phyloP scores from a whole-genome alignment of 2,329 filamentous ascomycete genomes.

The Trichoderma sp. region DNA sequence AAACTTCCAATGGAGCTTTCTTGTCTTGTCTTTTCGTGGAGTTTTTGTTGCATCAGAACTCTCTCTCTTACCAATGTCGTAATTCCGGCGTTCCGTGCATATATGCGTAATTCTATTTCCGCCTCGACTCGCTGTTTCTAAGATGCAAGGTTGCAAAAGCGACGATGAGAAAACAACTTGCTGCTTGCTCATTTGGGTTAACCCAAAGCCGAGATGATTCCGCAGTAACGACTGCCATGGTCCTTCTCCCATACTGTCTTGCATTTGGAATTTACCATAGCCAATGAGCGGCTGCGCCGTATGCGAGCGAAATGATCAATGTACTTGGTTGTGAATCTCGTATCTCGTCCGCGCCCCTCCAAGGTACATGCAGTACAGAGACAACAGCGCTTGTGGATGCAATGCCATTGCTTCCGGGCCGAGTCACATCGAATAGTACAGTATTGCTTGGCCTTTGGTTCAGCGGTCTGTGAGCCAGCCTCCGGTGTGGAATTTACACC shows the following conservation, averaged over 20 bases:
- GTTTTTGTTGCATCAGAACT: neutral
- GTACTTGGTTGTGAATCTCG: neutral
- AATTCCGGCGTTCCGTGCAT: neutral
- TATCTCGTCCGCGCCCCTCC: neutral
- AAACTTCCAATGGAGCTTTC: neutral
- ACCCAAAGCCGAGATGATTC: neutral
- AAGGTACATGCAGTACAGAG: neutral
- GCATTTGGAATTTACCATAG: neutral
- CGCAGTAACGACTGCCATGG: neutral
- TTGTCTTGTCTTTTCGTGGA: neutral
- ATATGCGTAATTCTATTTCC: neutral
- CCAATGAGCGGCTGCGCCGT: neutral
- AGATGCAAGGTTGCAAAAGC: neutral
- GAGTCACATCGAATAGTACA: neutral
- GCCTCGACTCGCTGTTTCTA: neutral
- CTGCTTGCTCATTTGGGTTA: neutral
- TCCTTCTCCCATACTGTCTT: neutral
- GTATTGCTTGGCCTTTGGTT: neutral
- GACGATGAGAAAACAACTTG: neutral
- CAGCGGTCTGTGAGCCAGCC: neutral
- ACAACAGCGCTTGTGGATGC: constrained; percentile 1
- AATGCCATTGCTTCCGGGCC: neutral
- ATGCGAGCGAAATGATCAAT: neutral
- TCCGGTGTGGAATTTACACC: neutral
- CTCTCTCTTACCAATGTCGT: neutral